Evolutionary conservation across 257 asterid genomes (phyloP), one percentile per base, ranked within the genome.

Genomic region (Solanum commersonii): DNA sequence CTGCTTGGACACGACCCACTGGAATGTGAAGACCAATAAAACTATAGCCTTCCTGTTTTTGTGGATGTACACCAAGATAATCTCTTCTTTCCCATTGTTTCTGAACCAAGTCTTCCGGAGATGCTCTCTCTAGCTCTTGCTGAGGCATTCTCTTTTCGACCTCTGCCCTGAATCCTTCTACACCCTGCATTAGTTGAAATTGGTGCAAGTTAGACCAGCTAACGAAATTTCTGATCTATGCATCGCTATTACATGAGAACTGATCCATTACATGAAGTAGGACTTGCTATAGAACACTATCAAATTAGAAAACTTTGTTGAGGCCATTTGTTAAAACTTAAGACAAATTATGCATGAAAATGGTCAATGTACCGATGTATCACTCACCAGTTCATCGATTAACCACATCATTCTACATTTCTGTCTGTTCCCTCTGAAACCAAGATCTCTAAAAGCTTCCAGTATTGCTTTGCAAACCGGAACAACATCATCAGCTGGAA

Each of bases 371-470:
- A 72, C 14, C 8, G 4, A 22, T 22, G 67, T 46, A 82, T 59
- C 70, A 90, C 99, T 96, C 35, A 97, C 99, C 84, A 97, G 98
- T 92, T 97, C 99, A 92, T 97, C 99, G 10, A 97, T 97, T 37
- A 96, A 88, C 99, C 99, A 97, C 99, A 97, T 97, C 99, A 97
- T 96, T 92, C 99, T 94, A 29, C 96, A 91, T 87, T 93, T 97
- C 94, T 97, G 99, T 84, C 99, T 88, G 91, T 97, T 97, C 89
- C 99, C 98, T 91, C 99, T 94, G 1, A 89, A 88, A 52, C 99
- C 99, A 31, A 97, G 97, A 90, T 97, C 99, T 89, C 99, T 92
- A 88, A 90, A 97, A 34, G 99, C 82, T 88, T 97, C 99, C n/a
- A 97, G 97, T 86, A 97, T 90, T 42, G 99, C 99, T 85, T 83